A percentile compares a stretch with the other conserved stretches of the same genome.
Conservation (phyloP, 108 stramenopile genomes). For the Nitzschia palea region DNA sequence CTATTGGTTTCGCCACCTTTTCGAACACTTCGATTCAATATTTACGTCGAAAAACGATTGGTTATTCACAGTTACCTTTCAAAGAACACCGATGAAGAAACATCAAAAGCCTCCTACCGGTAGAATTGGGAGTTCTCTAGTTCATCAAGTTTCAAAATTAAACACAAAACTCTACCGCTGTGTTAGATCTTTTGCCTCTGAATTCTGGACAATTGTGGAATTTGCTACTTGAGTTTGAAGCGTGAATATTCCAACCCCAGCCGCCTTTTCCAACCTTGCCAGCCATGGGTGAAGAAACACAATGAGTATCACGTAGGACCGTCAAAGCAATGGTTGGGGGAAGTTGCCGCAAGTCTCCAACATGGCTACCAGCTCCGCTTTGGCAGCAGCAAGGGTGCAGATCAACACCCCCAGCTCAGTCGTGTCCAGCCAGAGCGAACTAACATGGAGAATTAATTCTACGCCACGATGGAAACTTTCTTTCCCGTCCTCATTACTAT, state of each 20-base stretch:
- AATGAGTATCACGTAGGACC: slow-evolving; percentile 49
- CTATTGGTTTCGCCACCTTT: too few relatives aligned
- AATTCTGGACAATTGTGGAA: slow-evolving; percentile 34
- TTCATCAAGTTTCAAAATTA: not conserved
- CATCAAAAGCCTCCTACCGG: too few relatives aligned
- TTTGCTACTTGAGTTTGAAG: slow-evolving; percentile 63
- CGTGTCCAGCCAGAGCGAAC: too few relatives aligned
- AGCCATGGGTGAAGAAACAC: slow-evolving; percentile 69
- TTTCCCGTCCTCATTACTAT: not conserved
- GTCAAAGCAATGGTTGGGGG: slow-evolving; percentile 57
- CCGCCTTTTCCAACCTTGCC: slow-evolving; percentile 55
- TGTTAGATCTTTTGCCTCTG: too few relatives aligned
- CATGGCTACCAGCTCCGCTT: slow-evolving; percentile 56
- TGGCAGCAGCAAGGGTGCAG: slow-evolving; percentile 58
- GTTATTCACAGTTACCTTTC: too few relatives aligned
- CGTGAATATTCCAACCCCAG: slow-evolving; percentile 45
- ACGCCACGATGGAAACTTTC: too few relatives aligned
- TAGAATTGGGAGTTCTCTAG: too few relatives aligned
- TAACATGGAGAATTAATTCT: slow-evolving; percentile 45
- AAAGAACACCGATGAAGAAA: too few relatives aligned
- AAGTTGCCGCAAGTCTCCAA: slow-evolving; percentile 71
- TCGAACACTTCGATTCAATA: not conserved
- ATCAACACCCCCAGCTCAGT: too few relatives aligned
- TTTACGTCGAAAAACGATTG: too few relatives aligned
- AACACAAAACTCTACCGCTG: too few relatives aligned